These are phyloP conservation scores for Nothophytophthora sp. DNA, from an alignment of 352 stramenopile species.

Conservation along the genomic window DNA sequence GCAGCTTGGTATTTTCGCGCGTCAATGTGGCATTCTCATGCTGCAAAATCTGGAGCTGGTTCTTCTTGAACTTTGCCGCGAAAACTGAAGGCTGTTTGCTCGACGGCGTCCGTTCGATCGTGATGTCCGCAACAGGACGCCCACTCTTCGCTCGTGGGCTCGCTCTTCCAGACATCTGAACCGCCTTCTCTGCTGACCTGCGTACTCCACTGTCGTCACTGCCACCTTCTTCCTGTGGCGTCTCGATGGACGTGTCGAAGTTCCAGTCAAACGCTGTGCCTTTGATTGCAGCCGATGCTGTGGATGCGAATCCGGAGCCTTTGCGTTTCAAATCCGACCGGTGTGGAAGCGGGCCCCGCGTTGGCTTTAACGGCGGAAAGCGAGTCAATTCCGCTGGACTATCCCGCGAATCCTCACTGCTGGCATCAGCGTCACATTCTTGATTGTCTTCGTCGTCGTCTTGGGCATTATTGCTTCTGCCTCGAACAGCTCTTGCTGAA, in stretches of 20 bases:
- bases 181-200: not conserved
- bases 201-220: not conserved
- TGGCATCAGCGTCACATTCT: slow-evolving; percentile 1
- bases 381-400: not conserved
- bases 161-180: too few species aligned
- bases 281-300: slow-evolving; percentile 1
- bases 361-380: slow-evolving; percentile 16
- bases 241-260: slow-evolving; percentile 29
- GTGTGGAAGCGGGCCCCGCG: not conserved
- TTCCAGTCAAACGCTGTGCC: slow-evolving; percentile 20
- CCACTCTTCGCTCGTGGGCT: not conserved
- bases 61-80: slow-evolving; percentile 45
- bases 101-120: slow-evolving; percentile 27
- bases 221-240: slow-evolving; percentile 10
- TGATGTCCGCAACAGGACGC: slow-evolving; percentile 24
- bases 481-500: not conserved
- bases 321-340: not conserved
- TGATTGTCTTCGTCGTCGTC: slow-evolving; percentile 16
- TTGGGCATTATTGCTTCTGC: slow-evolving; percentile 6
- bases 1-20: slow-evolving; percentile 44
- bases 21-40: slow-evolving; percentile 38
- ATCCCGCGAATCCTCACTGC: not conserved
- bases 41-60: slow-evolving; percentile 38
- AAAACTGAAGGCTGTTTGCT: slow-evolving; percentile 25
- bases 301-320: not conserved